phyloP scores from a whole-genome alignment of 495 filamentous ascomycete genomes.

The Penicillium bialowiezense region DNA sequence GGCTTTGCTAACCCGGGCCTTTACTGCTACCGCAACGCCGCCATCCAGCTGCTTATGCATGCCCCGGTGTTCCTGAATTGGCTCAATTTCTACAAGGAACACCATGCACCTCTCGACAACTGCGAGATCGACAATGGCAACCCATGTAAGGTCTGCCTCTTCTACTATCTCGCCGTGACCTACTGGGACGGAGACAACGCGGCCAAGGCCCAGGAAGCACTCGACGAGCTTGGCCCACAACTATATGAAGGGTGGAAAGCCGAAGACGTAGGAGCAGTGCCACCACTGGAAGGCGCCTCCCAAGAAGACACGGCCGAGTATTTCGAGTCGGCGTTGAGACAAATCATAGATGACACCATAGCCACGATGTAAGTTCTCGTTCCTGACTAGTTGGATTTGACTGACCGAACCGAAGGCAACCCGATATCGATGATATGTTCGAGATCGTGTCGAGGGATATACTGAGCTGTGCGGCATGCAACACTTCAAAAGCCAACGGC shows the following conservation, averaged over 20 bases:
- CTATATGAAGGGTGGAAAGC: no score
- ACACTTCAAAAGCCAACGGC: neutral
- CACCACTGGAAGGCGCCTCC: no score
- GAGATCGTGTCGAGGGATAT: neutral
- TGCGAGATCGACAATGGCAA: no score
- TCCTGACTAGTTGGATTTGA: neutral
- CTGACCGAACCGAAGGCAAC: neutral
- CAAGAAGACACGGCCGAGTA: conserved; percentile 30
- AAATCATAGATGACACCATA: conserved; percentile 2
- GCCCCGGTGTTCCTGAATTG: conserved; percentile 37
- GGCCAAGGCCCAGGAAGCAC: no score
- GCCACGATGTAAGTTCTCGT: conserved; percentile 9
- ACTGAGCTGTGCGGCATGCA: neutral
- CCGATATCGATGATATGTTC: neutral
- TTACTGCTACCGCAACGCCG: conserved; percentile 44
- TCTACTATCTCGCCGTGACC: conserved; percentile 8
- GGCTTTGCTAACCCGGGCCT: conserved; percentile 9
- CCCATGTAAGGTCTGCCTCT: conserved; percentile 15
- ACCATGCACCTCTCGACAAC: neutral
- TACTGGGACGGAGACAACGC: conserved; percentile 20
- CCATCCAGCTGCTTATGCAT: conserved; percentile 42
- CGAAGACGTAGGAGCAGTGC: neutral
- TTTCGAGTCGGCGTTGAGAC: conserved; percentile 10
- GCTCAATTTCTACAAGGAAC: conserved; percentile 11
- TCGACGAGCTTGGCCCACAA: no score